Evolutionary conservation across 306 rosid species (phyloP), one percentile per base, ranked within the genome.

Genomic region (Quercus parvula): DNA sequence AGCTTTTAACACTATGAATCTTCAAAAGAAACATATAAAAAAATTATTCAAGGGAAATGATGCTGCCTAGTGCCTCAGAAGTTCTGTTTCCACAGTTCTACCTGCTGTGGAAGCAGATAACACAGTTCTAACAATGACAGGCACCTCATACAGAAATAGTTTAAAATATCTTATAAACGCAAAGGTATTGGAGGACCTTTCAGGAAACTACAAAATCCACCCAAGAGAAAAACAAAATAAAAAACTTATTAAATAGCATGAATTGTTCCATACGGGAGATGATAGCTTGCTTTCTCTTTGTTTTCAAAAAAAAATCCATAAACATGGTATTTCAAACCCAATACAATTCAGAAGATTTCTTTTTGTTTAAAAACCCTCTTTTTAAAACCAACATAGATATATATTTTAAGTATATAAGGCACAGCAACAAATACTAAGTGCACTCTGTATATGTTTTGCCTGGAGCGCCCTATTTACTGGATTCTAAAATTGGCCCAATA

Each of bases 401-500:
- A 41, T 14, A 63, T 14, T 28, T 12, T 9, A 25, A 58, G 33
- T 61, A 61, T 25, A 61, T 24, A 25, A 15, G 59, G 78, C 67
- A 54, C 24, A 12, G 33, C 52, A 13, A 64, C 24, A 17, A 49
- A 30, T 71, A 79, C 30, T 78, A 70, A 13, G 22, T 33, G 52
- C 15, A 63, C 49, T 41, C 70, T 25, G 30, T 24, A 61, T 24
- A 25, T 61, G 17, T 49, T 51, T 57, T 18, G 56, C 31, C 80
- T 46, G 38, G 11, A 66, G 55, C 73, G 33, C 74, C 54, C 25
- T 44, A 61, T 54, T 62, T 14, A 71, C 56, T 8, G 12, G 27
- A 77, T 78, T 76, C 77, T 59, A 22, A 19, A 68, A 85, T 33
- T 75, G 44, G 82, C 14, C 24, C n/a, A 46, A 59, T 52, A 68